Percentiles rank a stretch among this genome's conserved stretches.
Conservation (phyloP, 106 monocot species). For the Amphibolis antarctica region DNA sequence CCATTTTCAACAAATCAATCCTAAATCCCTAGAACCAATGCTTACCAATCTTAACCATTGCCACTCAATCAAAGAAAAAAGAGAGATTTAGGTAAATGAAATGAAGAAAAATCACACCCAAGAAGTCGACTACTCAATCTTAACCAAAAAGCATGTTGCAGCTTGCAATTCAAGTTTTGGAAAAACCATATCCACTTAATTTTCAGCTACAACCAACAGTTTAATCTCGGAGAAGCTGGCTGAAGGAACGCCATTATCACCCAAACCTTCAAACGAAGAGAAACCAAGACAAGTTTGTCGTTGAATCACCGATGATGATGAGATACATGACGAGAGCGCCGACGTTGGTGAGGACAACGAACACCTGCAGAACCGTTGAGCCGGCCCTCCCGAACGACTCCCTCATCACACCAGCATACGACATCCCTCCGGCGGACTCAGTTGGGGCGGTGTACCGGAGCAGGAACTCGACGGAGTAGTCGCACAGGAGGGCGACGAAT, state of each 20-base stretch:
- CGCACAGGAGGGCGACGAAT: conserved; percentile 43
- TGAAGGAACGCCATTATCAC: background rate
- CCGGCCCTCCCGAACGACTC: conserved; percentile 31
- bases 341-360: conserved; percentile 23
- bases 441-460: conserved; percentile 39
- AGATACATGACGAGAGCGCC: conserved; percentile 47
- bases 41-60: no score
- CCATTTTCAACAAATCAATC: no score
- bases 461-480: conserved; percentile 65
- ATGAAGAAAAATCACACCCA: background rate
- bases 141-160: background rate
- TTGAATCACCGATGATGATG: conserved; percentile 51
- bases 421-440: background rate
- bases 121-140: background rate
- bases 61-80: no score
- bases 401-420: conserved; percentile 36
- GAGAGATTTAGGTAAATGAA: background rate
- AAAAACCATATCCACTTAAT: background rate
- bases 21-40: no score
- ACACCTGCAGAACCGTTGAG: conserved; percentile 19
- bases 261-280: background rate
- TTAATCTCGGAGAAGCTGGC: no score
- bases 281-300: background rate
- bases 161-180: background rate
- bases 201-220: background rate